phyloP scores from a whole-genome alignment of 1,284 basidiomycete species.

The Marasmius fiardii region DNA sequence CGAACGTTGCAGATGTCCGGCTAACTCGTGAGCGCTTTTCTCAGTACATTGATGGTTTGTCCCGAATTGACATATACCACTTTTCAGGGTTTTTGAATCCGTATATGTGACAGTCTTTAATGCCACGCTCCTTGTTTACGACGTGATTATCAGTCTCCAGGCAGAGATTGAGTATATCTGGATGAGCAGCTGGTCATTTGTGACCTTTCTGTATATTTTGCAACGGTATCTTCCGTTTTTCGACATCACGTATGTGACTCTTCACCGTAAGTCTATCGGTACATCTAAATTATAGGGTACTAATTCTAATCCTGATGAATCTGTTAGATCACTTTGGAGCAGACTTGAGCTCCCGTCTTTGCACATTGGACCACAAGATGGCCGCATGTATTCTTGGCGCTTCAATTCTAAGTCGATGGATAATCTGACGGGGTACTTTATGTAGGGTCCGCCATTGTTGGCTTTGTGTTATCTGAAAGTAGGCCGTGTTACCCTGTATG shows the following conservation, averaged over 20 bases:
- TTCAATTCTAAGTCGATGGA: not conserved
- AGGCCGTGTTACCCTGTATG: not conserved
- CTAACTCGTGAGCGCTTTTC: no score
- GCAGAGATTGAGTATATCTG: not conserved
- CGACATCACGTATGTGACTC: not conserved
- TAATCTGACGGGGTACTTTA: not conserved
- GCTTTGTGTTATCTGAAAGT: not conserved
- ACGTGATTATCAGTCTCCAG: not conserved
- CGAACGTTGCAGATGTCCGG: no score
- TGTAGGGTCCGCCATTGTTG: not conserved
- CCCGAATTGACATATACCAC: no score
- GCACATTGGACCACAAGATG: not conserved
- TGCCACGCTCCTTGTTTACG: not conserved
- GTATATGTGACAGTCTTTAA: no score
- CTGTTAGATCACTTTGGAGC: not conserved
- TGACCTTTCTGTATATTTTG: not conserved
- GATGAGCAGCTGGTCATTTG: not conserved
- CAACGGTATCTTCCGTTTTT: not conserved
- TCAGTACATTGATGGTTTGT: no score
- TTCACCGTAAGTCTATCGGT: not conserved
- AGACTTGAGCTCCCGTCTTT: not conserved
- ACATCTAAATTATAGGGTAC: not conserved
- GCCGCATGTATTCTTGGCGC: not conserved
- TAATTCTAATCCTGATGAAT: not conserved
- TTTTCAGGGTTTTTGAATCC: no score